phyloP scores from a whole-genome alignment of 352 stramenopile species.

The Phytophthora kernoviae region DNA sequence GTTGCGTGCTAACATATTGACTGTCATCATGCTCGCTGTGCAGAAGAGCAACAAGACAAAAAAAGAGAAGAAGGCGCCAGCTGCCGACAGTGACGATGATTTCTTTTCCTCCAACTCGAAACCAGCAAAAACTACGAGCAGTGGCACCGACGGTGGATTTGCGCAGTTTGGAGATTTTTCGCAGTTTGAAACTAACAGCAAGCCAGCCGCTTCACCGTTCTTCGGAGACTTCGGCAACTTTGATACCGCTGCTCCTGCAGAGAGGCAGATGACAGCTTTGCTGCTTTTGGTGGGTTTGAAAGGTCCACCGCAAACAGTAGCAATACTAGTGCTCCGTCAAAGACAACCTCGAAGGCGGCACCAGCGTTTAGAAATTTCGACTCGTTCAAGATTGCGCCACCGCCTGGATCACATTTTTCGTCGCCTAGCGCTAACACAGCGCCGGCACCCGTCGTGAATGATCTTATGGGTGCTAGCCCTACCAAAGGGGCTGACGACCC shows the following conservation, averaged over 20 bases:
- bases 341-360: constrained; percentile 32
- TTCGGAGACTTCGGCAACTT: constrained; percentile 67
- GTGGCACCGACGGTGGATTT: constrained; percentile 42
- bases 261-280: constrained; percentile 35
- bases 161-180: constrained; percentile 80
- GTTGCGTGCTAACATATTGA: not conserved
- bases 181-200: constrained; percentile 56
- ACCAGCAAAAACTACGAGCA: constrained; percentile 24
- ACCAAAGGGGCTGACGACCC: constrained; percentile 45
- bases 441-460: constrained; percentile 33
- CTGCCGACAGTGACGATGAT: constrained; percentile 34
- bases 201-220: constrained; percentile 24
- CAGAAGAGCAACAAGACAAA: constrained; percentile 49
- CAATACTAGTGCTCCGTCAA: constrained; percentile 22
- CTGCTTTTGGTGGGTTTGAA: constrained; percentile 66
- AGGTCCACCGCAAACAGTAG: constrained; percentile 18
- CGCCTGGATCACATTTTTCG: constrained; percentile 53
- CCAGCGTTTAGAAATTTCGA: constrained; percentile 46
- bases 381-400: constrained; percentile 76
- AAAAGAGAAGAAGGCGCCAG: constrained; percentile 43
- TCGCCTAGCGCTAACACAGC: constrained; percentile 25
- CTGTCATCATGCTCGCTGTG: not conserved
- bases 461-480: constrained; percentile 76
- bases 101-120: constrained; percentile 53
- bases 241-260: constrained; percentile 26